Conservation (phyloP, 345 rosid species). For the Eucalyptus regnans region DNA sequence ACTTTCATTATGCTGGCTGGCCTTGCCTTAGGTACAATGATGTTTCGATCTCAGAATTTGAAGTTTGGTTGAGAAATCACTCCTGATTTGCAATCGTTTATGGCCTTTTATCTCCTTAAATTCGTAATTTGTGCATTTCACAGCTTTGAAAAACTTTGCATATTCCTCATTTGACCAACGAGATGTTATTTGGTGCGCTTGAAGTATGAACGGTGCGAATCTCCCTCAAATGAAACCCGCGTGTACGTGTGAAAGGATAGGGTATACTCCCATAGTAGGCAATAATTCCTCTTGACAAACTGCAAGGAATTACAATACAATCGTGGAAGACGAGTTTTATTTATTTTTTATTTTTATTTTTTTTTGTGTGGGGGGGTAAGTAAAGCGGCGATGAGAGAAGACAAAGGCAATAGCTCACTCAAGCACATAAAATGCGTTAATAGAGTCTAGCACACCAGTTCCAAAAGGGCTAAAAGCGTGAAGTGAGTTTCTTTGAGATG, state of each 20-base stretch:
- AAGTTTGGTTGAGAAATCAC: background rate
- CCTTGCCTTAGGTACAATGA: background rate
- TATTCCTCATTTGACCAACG: background rate
- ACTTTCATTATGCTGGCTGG: background rate
- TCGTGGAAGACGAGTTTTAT: accelerated
- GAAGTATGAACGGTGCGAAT: accelerated
- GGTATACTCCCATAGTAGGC: background rate
- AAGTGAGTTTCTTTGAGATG: background rate
- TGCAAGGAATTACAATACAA: background rate
- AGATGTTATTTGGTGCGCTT: background rate
- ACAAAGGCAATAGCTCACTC: background rate
- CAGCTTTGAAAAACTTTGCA: background rate
- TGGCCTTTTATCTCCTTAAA: background rate
- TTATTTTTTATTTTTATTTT: accelerated
- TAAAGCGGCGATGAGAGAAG: background rate
- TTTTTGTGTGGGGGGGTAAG: too few relatives aligned
- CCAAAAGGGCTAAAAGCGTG: accelerated
- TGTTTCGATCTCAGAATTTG: background rate
- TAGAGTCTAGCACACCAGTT: background rate
- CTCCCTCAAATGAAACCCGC: too few relatives aligned
- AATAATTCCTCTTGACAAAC: background rate
- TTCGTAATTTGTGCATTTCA: background rate
- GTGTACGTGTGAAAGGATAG: accelerated
- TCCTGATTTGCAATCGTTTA: background rate
- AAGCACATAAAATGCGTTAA: background rate